A percentile compares a stretch with the other conserved stretches of the same genome.
Evolutionary conservation across 2,329 filamentous ascomycete species (phyloP).

Genomic region (Cercospora nicotianae): DNA sequence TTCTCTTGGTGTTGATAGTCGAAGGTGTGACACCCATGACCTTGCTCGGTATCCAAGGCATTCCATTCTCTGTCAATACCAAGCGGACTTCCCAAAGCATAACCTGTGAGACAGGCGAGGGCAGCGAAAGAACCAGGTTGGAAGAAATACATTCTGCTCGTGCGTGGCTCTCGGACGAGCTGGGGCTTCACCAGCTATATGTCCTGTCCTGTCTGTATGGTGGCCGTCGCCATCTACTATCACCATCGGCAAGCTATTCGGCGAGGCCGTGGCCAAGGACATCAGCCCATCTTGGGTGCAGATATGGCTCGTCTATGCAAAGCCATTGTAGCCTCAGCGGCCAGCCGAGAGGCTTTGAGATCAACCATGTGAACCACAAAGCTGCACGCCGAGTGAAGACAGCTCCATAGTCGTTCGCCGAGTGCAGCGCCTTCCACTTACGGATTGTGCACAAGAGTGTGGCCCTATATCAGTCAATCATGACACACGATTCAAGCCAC

Average conservation of each 20-base stretch:
- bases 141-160: neutral
- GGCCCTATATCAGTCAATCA: neutral
- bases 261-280: neutral
- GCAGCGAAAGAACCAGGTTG: neutral
- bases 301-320: neutral
- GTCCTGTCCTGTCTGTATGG: too few species aligned
- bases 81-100: neutral
- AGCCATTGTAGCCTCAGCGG: neutral
- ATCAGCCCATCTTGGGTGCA: neutral
- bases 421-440: neutral
- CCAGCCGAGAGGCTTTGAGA: neutral
- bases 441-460: neutral
- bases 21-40: neutral
- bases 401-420: neutral
- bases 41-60: neutral
- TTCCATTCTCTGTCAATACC: neutral
- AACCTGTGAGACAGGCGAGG: neutral
- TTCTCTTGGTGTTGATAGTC: neutral
- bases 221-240: neutral
- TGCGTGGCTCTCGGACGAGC: neutral
- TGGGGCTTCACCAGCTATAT: neutral
- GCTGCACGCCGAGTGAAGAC: neutral
- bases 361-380: neutral
- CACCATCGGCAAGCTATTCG: neutral
- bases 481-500: neutral